These are phyloP conservation scores for Dictyostelium capitatum DNA, from an alignment of 78 protist species.

Conservation along the genomic window DNA sequence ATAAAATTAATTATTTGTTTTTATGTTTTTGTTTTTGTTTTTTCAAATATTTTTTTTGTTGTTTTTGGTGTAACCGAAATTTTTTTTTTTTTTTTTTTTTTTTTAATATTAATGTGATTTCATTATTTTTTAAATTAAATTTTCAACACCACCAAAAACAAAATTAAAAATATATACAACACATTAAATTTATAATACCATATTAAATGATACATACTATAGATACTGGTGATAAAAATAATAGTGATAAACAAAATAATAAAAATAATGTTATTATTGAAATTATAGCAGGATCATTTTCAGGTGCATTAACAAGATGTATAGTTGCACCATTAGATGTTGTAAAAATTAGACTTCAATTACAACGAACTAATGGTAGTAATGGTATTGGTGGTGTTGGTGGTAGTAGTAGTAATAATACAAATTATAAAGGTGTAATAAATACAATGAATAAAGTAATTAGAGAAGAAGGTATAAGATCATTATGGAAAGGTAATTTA, in stretches of 20 bases:
- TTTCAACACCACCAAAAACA: too few species aligned
- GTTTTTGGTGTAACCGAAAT: too few species aligned
- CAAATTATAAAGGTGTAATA: conserved; percentile 35
- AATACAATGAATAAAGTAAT: conserved; percentile 3
- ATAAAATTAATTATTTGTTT: too few species aligned
- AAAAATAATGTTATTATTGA: background rate
- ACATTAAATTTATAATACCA: background rate
- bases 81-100: too few species aligned
- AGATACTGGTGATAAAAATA: background rate
- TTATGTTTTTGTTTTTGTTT: too few species aligned
- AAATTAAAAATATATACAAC: too few species aligned
- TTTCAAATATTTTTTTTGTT: too few species aligned
- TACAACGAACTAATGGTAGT: conserved; percentile 1
- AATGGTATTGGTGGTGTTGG: background rate
- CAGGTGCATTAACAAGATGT: conserved; percentile 65
- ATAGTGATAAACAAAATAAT: background rate
- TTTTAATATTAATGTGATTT: too few species aligned
- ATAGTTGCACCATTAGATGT: conserved; percentile 75
- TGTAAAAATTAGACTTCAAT: conserved; percentile 64
- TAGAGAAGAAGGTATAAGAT: conserved; percentile 38
- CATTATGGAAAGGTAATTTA: conserved; percentile 76
- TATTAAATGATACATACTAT: background rate
- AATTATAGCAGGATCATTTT: conserved; percentile 46
- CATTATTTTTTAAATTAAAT: too few species aligned
- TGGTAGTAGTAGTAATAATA: background rate